Percentiles rank a stretch among this genome's conserved stretches.
Evolutionary conservation across 2,329 filamentous ascomycete genomes (phyloP).

Genomic region (Neofusicoccum ribis): DNA sequence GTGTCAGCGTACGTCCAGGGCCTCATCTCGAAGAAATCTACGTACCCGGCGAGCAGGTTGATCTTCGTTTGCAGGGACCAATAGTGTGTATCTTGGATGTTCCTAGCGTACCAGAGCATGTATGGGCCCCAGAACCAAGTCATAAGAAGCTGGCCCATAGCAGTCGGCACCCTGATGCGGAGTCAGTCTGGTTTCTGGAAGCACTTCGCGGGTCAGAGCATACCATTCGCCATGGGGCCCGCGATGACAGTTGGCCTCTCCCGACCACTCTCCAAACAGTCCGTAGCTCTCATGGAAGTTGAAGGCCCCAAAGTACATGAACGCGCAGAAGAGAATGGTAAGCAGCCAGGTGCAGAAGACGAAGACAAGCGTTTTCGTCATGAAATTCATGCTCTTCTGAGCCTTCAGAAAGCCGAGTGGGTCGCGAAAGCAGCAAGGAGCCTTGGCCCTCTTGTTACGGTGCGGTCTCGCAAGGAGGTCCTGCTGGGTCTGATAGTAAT

Average conservation of each 20-base stretch:
- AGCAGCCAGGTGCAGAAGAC: background rate
- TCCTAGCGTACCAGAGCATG: slow-evolving; percentile 62
- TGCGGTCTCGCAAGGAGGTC: background rate
- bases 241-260: slow-evolving; percentile 4
- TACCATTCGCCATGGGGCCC: slow-evolving; percentile 18
- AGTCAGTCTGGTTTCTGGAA: background rate
- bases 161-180: slow-evolving; percentile 56
- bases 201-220: background rate
- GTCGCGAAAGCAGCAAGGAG: background rate
- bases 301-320: slow-evolving; percentile 8
- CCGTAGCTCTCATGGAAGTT: slow-evolving; percentile 17
- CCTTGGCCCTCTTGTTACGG: background rate
- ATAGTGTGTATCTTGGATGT: slow-evolving; percentile 64
- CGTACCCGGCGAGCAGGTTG: slow-evolving; percentile 47
- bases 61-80: slow-evolving; percentile 65
- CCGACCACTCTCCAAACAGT: slow-evolving; percentile 14
- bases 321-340: background rate
- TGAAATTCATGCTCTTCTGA: background rate
- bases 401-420: background rate
- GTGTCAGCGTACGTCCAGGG: background rate
- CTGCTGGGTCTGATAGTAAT: slow-evolving; percentile 10
- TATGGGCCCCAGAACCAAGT: slow-evolving; percentile 62
- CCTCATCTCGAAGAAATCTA: background rate
- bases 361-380: background rate
- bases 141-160: slow-evolving; percentile 66